Percentiles rank a stretch among this genome's conserved stretches.
Evolutionary conservation across 139 green algal genomes (phyloP).

Genomic region (Edaphochlamys debaryana): DNA sequence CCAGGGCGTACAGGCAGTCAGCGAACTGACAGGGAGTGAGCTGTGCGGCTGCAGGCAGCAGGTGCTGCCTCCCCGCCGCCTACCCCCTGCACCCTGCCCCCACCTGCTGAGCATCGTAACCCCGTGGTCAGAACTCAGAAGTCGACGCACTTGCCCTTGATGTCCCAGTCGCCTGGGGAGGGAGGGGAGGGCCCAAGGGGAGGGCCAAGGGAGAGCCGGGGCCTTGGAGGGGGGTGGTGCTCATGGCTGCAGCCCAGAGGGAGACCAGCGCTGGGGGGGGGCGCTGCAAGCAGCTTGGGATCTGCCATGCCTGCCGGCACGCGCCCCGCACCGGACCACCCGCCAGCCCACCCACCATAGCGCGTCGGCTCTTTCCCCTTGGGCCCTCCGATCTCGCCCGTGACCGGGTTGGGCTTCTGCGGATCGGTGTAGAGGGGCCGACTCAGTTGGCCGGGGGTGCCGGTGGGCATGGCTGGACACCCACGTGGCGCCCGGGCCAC

Average conservation of each 20-base stretch:
- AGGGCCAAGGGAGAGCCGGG: not conserved
- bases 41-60: no score
- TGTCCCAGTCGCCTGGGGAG: constrained; percentile 27
- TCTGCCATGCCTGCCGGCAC: not conserved
- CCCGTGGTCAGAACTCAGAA: not conserved
- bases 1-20: not conserved
- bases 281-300: not conserved
- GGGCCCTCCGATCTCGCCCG: constrained; percentile 17
- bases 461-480: no score
- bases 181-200: not conserved
- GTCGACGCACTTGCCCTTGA: constrained; percentile 38
- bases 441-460: not conserved
- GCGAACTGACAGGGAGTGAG: not conserved
- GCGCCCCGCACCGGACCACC: not conserved
- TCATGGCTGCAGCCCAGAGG: not conserved
- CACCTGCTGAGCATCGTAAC: no score
- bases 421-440: not conserved
- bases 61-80: no score
- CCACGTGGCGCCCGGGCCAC: no score
- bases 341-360: constrained; percentile 6
- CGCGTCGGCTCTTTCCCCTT: constrained; percentile 13
- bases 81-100: not conserved
- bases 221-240: no score
- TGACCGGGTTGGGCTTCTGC: constrained; percentile 9
- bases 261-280: not conserved